phyloP scores from a whole-genome alignment of 495 filamentous ascomycete genomes.

The Aspergillus haitiensis region DNA sequence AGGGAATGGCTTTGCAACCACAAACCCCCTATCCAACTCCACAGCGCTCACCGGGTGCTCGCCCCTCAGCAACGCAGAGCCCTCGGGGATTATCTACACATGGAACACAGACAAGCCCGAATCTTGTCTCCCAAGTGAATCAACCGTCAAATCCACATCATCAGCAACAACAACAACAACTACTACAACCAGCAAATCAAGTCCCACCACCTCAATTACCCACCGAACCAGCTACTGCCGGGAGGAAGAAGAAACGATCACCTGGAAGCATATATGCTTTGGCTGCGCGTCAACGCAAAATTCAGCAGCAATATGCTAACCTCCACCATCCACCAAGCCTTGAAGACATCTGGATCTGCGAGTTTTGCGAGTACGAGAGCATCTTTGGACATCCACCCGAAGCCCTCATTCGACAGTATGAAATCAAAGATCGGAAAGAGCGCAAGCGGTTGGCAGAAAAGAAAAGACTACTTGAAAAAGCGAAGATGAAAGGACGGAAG shows the following conservation, averaged over 20 bases:
- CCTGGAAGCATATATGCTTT: constrained; percentile 59
- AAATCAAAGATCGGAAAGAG: constrained; percentile 87
- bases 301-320: constrained; percentile 71
- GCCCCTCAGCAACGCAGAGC: constrained; percentile 31
- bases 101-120: constrained; percentile 63
- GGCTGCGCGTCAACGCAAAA: constrained; percentile 65
- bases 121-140: constrained; percentile 40
- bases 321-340: constrained; percentile 69
- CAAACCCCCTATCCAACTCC: constrained; percentile 36
- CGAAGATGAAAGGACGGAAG: constrained; percentile 92
- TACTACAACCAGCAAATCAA: constrained; percentile 28
- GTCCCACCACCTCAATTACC: no score
- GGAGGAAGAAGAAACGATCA: constrained; percentile 58
- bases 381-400: constrained; percentile 81
- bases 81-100: constrained; percentile 53
- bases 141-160: constrained; percentile 28
- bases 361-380: constrained; percentile 85
- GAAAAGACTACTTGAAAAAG: constrained; percentile 82
- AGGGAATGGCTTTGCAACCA: constrained; percentile 56
- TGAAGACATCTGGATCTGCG: constrained; percentile 91
- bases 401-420: constrained; percentile 86
- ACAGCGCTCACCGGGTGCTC: constrained; percentile 38
- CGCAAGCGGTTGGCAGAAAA: constrained; percentile 80
- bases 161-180: constrained; percentile 36
- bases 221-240: constrained; percentile 34